Conservation (phyloP, 2,329 filamentous ascomycete genomes). For the Ophiocordyceps polyrhachis-furcata region DNA sequence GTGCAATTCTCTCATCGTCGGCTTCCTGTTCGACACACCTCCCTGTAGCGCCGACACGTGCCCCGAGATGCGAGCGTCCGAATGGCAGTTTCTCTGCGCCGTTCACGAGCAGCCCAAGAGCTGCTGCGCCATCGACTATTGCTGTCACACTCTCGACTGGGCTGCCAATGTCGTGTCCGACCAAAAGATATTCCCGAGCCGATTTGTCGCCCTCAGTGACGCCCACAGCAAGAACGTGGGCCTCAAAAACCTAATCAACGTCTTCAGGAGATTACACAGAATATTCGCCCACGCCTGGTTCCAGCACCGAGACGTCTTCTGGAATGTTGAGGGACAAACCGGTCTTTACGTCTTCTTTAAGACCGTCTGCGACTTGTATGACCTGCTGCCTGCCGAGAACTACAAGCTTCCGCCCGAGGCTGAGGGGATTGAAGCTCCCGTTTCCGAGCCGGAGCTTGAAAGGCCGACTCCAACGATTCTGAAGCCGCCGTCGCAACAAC, state of each 20-base stretch:
- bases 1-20: conserved; percentile 80
- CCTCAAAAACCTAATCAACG: conserved; percentile 75
- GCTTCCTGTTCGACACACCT: conserved; percentile 78
- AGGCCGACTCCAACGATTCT: conserved; percentile 16
- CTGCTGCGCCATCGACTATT: conserved; percentile 97
- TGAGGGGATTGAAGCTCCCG: conserved; percentile 51
- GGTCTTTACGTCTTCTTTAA: conserved; percentile 95
- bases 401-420: conserved; percentile 91
- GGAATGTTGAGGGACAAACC: conserved; percentile 78
- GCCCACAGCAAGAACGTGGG: conserved; percentile 43
- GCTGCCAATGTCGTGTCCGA: conserved; percentile 87
- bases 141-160: conserved; percentile 97
- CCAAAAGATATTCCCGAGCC: conserved; percentile 85
- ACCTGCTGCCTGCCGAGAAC: conserved; percentile 77
- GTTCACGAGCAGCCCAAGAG: conserved; percentile 93
- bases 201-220: conserved; percentile 41
- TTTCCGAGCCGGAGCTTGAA: conserved; percentile 22
- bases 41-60: conserved; percentile 81
- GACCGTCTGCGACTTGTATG: conserved; percentile 84
- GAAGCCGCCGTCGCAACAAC: conserved; percentile 14
- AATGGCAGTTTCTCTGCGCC: conserved; percentile 98
- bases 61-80: conserved; percentile 93
- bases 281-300: conserved; percentile 99
- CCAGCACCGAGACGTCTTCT: conserved; percentile 87
- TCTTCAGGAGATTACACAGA: conserved; percentile 82